Conservation (phyloP, 1,139 yeast species). For the Saccharomyces hybrid region DNA sequence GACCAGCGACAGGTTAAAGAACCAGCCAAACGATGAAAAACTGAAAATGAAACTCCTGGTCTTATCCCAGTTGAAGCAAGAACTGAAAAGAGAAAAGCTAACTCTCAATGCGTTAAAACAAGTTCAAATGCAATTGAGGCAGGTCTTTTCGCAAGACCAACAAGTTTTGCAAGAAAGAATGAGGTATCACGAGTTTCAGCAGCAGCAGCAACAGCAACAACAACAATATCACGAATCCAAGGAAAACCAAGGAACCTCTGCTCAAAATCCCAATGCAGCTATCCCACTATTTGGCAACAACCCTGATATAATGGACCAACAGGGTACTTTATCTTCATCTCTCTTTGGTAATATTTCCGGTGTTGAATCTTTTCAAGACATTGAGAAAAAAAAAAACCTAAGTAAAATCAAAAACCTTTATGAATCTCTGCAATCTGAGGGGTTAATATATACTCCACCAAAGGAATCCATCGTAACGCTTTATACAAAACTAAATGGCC, state of each 20-base stretch:
- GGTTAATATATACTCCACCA: slow-evolving; percentile 22
- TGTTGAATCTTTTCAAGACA: slow-evolving; percentile 13
- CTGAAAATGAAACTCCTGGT: slow-evolving; percentile 33
- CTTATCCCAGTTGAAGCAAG: slow-evolving; percentile 32
- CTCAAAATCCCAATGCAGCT: slow-evolving; percentile 10
- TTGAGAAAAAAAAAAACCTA: slow-evolving; percentile 16
- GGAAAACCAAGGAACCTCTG: not conserved
- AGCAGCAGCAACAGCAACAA: slow-evolving; percentile 16
- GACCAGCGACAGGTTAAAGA: slow-evolving; percentile 34
- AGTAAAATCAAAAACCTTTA: slow-evolving; percentile 20
- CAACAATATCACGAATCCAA: slow-evolving; percentile 6
- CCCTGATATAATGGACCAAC: slow-evolving; percentile 1
- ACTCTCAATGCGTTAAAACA: slow-evolving; percentile 35
- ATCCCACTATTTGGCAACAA: slow-evolving; percentile 21
- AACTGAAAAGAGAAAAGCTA: slow-evolving; percentile 32
- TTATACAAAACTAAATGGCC: slow-evolving; percentile 18
- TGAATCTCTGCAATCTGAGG: slow-evolving; percentile 19
- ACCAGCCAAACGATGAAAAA: slow-evolving; percentile 36
- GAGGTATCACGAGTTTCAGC: slow-evolving; percentile 18
- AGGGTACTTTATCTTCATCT: slow-evolving; percentile 12
- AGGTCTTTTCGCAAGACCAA: slow-evolving; percentile 32
- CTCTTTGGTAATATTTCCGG: slow-evolving; percentile 20
- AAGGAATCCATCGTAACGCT: slow-evolving; percentile 27
- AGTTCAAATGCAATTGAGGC: slow-evolving; percentile 38
- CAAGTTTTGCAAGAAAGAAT: slow-evolving; percentile 25